Evolutionary conservation across 1,284 basidiomycete genomes (phyloP).

Genomic region (Puccinia coronata): DNA sequence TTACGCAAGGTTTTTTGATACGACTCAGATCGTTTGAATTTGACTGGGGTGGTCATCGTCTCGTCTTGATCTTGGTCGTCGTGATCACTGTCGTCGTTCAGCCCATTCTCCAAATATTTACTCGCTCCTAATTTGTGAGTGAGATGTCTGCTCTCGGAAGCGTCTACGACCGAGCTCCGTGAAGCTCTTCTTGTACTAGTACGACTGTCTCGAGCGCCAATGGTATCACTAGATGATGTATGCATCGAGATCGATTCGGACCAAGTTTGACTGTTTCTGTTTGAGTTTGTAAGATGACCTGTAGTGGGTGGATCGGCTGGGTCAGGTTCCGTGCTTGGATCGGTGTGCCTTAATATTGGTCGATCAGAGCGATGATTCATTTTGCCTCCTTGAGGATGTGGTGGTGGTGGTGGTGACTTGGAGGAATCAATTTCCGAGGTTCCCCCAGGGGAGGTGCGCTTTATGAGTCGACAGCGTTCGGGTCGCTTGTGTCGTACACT

Average conservation of each 20-base stretch:
- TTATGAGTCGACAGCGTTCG: constrained; percentile 18
- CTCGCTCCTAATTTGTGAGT: not conserved
- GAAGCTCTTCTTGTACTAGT: not conserved
- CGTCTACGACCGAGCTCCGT: not conserved
- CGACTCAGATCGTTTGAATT: not conserved
- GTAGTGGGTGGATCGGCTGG: not conserved
- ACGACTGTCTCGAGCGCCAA: not conserved
- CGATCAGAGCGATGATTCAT: not conserved
- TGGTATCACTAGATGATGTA: constrained; percentile 45
- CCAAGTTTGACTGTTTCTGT: constrained; percentile 1
- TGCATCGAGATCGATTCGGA: constrained; percentile 42
- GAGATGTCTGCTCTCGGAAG: not conserved
- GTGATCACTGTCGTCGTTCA: not conserved
- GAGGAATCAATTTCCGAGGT: not conserved
- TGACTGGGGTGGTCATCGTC: constrained; percentile 36
- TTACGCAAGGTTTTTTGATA: constrained; percentile 36
- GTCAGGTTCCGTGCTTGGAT: not conserved
- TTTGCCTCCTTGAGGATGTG: not conserved
- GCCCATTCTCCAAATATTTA: not conserved
- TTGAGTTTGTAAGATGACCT: not conserved
- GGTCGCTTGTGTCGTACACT: constrained; percentile 42
- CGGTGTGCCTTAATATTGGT: not conserved
- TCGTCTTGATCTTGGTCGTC: not conserved
- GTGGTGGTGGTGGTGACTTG: not conserved
- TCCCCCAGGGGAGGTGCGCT: not conserved